A percentile compares a stretch with the other conserved stretches of the same genome.
phyloP scores from a whole-genome alignment of 2,329 filamentous ascomycete species.

The Aspergillus neotritici region DNA sequence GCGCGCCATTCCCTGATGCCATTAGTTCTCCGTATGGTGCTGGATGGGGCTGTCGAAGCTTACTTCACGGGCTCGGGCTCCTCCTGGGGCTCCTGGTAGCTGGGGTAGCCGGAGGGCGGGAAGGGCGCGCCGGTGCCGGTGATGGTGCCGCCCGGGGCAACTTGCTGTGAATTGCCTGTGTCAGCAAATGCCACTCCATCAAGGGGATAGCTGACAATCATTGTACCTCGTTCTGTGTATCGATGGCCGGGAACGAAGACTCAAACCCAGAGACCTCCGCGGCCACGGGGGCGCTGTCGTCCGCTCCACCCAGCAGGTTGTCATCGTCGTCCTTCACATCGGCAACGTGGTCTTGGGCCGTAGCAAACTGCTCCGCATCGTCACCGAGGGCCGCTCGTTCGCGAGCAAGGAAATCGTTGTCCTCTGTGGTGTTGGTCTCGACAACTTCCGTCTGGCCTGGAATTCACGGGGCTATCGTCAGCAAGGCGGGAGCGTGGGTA shows the following conservation, averaged over 20 bases:
- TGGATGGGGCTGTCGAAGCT: constrained; percentile 7
- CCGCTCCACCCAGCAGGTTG: constrained; percentile 65
- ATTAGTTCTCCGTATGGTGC: too few relatives aligned
- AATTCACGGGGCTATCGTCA: constrained; percentile 19
- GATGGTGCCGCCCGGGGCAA: constrained; percentile 71
- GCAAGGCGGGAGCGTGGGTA: constrained; percentile 14
- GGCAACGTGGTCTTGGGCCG: constrained; percentile 59
- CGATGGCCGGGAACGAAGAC: constrained; percentile 83
- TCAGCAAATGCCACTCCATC: too few relatives aligned
- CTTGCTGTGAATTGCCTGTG: constrained; percentile 46
- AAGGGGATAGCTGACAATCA: too few relatives aligned
- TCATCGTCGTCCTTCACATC: constrained; percentile 58
- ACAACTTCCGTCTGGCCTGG: constrained; percentile 32
- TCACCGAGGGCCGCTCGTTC: constrained; percentile 88
- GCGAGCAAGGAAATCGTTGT: constrained; percentile 81
- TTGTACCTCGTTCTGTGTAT: constrained; percentile 63
- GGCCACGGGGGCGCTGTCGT: constrained; percentile 14
- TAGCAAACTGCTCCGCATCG: constrained; percentile 84
- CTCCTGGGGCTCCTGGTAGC: constrained; percentile 60
- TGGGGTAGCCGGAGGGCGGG: constrained; percentile 47
- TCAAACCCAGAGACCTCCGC: constrained; percentile 62
- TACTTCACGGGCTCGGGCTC: constrained; percentile 79
- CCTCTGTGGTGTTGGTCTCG: constrained; percentile 46
- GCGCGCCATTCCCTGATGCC: constrained; percentile 71
- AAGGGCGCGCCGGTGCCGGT: constrained; percentile 62